Evolutionary conservation across 2,329 filamentous ascomycete species (phyloP), one percentile per base, ranked within the genome.

Genomic region (Sporothrix variecibatus): DNA sequence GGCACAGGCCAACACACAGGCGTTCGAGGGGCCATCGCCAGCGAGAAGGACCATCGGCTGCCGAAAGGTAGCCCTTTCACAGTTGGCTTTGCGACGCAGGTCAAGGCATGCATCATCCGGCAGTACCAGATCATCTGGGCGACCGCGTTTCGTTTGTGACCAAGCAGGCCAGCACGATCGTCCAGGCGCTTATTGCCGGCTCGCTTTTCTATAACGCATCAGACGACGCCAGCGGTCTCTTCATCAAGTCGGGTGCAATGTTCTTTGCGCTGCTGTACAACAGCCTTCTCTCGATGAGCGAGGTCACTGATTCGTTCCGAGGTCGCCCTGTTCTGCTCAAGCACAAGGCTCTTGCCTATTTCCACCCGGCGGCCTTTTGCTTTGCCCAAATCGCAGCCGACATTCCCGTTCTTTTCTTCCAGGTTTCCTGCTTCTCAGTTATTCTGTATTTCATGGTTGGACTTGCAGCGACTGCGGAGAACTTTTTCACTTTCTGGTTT

Each of bases 231-330:
- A 81, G 81, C 1, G 91, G 90, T 70, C 91, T 93, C 80, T 95
- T 91, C 81, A 80, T 83, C 2, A 83, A 85, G 0, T 84, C 84
- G 12, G 86, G 86, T 23, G 80, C 83, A 0, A 76, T 86, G 7
- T 97, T 97, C 83, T 90, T 94, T 72, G 86, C 92, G 26, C 87
- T 97, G 1, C 83, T 97, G 4, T 95, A 95, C 86, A 95, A 95
- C 81, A 92, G 92, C n/a, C 95, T 97, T 82, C 91, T 94, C 79
- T 92, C 94, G 28, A 95, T 96, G 79, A 89, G 91, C 0, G 94
- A 97, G 81, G 0, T 91, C 87, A 0, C 87, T 87, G 12, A 92
- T 92, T 1, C 95, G 88, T 88, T 96, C 92, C 38, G 72, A 1
- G 75, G 75, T 92, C 87, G 94, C 9, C 87, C 91, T 0, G 92